A percentile compares a stretch with the other conserved stretches of the same genome.
Evolutionary conservation across 2,329 filamentous ascomycete genomes (phyloP).

Genomic region (Dissoconium aciculare): DNA sequence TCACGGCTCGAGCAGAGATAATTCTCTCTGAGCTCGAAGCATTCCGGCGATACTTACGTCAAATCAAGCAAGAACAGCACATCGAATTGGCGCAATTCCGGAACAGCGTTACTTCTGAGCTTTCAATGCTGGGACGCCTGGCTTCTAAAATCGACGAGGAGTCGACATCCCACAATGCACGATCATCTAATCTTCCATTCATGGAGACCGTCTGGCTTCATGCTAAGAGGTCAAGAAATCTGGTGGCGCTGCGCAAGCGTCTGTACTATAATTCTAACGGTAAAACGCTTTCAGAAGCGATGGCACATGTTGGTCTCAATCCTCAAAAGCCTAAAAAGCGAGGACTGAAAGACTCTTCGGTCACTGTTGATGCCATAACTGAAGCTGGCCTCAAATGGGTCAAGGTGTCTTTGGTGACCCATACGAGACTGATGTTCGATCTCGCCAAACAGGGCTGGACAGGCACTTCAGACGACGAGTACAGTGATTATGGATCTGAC

Average conservation of each 20-base stretch:
- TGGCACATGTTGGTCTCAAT: conserved; percentile 13
- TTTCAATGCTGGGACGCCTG: conserved; percentile 20
- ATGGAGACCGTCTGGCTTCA: conserved; percentile 48
- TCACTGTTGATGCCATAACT: conserved; percentile 48
- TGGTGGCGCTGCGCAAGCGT: conserved; percentile 43
- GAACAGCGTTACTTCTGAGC: conserved; percentile 23
- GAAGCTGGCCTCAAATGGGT: conserved; percentile 50
- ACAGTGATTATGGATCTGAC: conserved; percentile 28
- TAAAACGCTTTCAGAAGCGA: conserved; percentile 13
- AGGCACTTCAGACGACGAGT: conserved; percentile 34
- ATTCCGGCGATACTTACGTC: conserved; percentile 24
- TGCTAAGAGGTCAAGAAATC: conserved; percentile 41
- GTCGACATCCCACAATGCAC: conserved; percentile 37
- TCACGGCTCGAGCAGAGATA: conserved; percentile 25
- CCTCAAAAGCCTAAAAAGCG: conserved; percentile 8
- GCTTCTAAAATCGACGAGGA: conserved; percentile 14
- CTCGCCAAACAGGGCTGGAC: conserved; percentile 55
- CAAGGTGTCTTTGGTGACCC: conserved; percentile 51
- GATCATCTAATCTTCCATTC: conserved; percentile 52
- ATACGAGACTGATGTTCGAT: conserved; percentile 50
- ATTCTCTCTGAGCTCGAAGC: conserved; percentile 29
- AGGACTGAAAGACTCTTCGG: conserved; percentile 14
- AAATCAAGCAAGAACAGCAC: conserved; percentile 24
- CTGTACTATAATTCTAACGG: conserved; percentile 32
- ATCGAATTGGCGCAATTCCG: conserved; percentile 23